Conservation (phyloP, 2,329 filamentous ascomycete genomes). For the Fusarium algeriense region DNA sequence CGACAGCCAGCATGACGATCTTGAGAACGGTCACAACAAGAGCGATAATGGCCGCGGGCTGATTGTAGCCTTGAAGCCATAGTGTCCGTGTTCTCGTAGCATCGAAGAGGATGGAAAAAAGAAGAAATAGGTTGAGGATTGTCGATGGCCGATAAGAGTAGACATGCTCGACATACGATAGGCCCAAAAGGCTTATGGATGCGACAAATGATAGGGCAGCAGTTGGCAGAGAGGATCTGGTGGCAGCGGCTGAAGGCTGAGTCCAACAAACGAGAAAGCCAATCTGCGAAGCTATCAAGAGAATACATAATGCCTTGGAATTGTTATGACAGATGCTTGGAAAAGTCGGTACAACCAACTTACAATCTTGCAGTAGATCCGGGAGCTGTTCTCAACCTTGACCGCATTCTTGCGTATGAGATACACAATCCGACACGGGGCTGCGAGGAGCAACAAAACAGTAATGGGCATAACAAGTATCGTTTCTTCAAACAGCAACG, state of each 20-base stretch:
- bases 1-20: constrained; percentile 11
- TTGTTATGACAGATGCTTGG: constrained; percentile 18
- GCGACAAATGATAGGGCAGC: constrained; percentile 26
- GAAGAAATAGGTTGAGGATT: constrained; percentile 29
- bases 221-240: constrained; percentile 27
- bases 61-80: constrained; percentile 36
- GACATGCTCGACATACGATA: constrained; percentile 39
- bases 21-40: constrained; percentile 32
- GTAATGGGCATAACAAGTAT: constrained; percentile 49
- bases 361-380: constrained; percentile 39
- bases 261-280: constrained; percentile 26
- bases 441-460: constrained; percentile 45
- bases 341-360: constrained; percentile 12
- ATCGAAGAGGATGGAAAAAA: constrained; percentile 32
- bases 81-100: constrained; percentile 26
- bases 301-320: constrained; percentile 9
- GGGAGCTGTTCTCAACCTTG: constrained; percentile 35
- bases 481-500: constrained; percentile 58
- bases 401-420: constrained; percentile 36
- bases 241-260: constrained; percentile 4
- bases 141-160: constrained; percentile 38
- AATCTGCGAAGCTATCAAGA: constrained; percentile 25
- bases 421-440: constrained; percentile 38
- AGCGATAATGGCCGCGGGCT: not conserved
- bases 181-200: constrained; percentile 12